phyloP scores from a whole-genome alignment of 164 flowering plant genomes.

The Protea cynaroides region DNA sequence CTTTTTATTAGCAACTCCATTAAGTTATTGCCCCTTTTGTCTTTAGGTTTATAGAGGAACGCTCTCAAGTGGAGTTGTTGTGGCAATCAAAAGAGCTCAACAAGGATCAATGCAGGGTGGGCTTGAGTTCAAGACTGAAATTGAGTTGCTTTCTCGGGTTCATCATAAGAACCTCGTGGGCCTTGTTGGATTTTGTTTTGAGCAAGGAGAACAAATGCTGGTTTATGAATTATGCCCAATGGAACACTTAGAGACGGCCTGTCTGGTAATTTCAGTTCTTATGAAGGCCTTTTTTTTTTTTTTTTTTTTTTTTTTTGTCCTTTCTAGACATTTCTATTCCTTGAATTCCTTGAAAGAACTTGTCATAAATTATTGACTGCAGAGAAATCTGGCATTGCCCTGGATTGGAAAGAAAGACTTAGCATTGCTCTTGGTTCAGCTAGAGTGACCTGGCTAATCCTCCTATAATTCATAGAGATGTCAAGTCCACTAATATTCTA shows the following conservation, averaged over 20 bases:
- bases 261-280: slow-evolving; percentile 13
- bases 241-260: slow-evolving; percentile 26
- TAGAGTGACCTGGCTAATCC: slow-evolving; percentile 32
- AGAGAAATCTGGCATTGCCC: slow-evolving; percentile 26
- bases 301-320: no score
- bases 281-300: not conserved
- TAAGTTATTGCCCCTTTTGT: not conserved
- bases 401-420: slow-evolving; percentile 35
- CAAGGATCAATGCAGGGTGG: slow-evolving; percentile 44
- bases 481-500: slow-evolving; percentile 33
- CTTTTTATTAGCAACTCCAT: no score
- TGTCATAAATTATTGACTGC: not conserved
- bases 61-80: slow-evolving; percentile 29
- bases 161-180: slow-evolving; percentile 44
- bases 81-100: slow-evolving; percentile 44
- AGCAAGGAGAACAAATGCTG: slow-evolving; percentile 39
- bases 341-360: not conserved
- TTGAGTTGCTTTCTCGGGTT: slow-evolving; percentile 43
- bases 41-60: slow-evolving; percentile 36
- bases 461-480: slow-evolving; percentile 37
- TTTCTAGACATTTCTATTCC: not conserved
- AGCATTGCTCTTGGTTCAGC: slow-evolving; percentile 34
- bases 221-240: slow-evolving; percentile 39
- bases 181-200: slow-evolving; percentile 38
- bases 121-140: slow-evolving; percentile 42